Evolutionary conservation across 2,329 filamentous ascomycete species (phyloP), one percentile per base, ranked within the genome.

Genomic region (Clonostachys rosea): DNA sequence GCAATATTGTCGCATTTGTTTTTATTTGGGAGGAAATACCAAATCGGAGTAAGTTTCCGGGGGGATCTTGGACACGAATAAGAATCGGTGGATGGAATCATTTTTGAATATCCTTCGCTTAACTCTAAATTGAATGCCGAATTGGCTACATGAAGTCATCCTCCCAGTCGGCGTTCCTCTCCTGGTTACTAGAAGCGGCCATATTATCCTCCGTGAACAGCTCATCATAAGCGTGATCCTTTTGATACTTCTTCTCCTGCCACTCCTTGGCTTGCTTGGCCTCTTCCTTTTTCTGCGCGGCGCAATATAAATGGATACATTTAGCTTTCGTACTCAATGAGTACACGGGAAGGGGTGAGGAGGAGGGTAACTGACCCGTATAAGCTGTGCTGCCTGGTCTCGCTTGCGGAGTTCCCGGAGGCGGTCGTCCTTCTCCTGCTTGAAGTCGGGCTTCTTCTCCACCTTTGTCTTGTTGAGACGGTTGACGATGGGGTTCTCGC

Each of bases 141-240:
- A 30, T 39, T 18, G 20, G 42, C 52, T 78, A 92, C 90, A 96
- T 95, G 61, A 99, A 99, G 61, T 99, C 92, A 49, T 96, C 91
- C 60, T 89, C 79, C 71, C 89, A 91, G 63, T 89, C 75, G 50
- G 83, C 80, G 52, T 79, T 76, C 13, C 90, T 81, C 60, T 96
- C 84, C 68, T 96, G 89, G 67, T 99, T 99, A 70, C 86, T 96
- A 47, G 83, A 83, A 18, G 67, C 70, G 40, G 83, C 83, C 71
- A 95, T 77, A 57, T 87, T 86, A 49, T 96, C 89, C 46, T 95
- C 90, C 5, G 80, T 83, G 66, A 96, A 91, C 46, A 96, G 68
- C 42, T 96, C 91, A 62, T 97, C 94, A 66, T 99, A 99, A 3
- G 91, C 92, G 69, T 99, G 92, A n/a, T 96, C 91, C 69, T 94